A percentile compares a stretch with the other conserved stretches of the same genome.
These are phyloP conservation scores for Fusarium succisae DNA, from an alignment of 2,329 filamentous ascomycete genomes.

Conservation along the genomic window DNA sequence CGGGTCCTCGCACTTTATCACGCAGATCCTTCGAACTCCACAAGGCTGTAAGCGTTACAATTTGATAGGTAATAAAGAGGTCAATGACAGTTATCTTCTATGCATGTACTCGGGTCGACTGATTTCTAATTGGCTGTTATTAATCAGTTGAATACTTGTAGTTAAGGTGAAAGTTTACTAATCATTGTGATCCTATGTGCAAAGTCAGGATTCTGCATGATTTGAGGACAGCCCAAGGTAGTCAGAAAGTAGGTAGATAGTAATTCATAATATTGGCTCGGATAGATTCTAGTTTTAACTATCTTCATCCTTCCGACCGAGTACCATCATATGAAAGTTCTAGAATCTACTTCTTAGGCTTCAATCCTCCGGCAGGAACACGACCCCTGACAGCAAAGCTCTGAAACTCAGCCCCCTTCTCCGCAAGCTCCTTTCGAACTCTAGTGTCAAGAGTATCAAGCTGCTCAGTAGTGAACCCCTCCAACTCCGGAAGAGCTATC, in stretches of 20 bases:
- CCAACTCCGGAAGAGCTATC: neutral
- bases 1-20: neutral
- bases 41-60: neutral
- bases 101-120: neutral
- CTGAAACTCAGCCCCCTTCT: conserved; percentile 1
- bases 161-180: neutral
- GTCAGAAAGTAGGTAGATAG: no score
- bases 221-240: no score
- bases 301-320: no score
- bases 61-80: neutral
- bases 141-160: accelerated
- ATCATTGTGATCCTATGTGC: neutral
- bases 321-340: neutral
- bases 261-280: neutral
- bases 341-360: neutral
- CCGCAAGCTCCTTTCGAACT: neutral
- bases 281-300: neutral
- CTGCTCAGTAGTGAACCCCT: neutral
- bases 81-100: no score
- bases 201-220: neutral
- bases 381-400: neutral
- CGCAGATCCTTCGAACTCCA: neutral
- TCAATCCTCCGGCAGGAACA: neutral
- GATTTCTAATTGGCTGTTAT: neutral
- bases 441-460: neutral